A percentile compares a stretch with the other conserved stretches of the same genome.
phyloP scores from a whole-genome alignment of 495 filamentous ascomycete genomes.

The Parmelia sp. region DNA sequence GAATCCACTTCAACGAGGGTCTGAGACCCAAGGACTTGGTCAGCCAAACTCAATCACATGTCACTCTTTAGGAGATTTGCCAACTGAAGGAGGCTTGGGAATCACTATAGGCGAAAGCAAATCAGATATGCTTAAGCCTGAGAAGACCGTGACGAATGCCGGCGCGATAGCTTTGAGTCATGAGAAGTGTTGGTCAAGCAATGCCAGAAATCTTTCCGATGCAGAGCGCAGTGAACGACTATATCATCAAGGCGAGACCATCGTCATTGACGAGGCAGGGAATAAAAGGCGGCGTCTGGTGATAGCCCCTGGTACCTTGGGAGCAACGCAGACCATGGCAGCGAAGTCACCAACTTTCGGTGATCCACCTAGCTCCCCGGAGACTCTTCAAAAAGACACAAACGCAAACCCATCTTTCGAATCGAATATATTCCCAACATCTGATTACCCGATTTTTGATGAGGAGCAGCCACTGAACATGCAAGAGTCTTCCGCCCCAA shows the following conservation, averaged over 20 bases:
- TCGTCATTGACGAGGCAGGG: conserved; percentile 34
- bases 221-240: background rate
- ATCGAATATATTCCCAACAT: background rate
- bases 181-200: background rate
- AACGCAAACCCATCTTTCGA: background rate
- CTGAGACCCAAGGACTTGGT: background rate
- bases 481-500: background rate
- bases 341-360: background rate
- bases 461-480: background rate
- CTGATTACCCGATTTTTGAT: background rate
- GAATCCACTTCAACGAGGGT: background rate
- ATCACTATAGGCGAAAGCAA: background rate
- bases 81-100: background rate
- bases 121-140: background rate
- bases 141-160: background rate
- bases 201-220: background rate
- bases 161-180: background rate
- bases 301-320: conserved; percentile 3
- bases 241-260: conserved; percentile 23
- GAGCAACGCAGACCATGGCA: background rate
- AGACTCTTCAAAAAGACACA: background rate
- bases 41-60: background rate
- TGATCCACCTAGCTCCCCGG: background rate
- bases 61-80: background rate
- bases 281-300: conserved; percentile 38